phyloP scores from a whole-genome alignment of 2,329 filamentous ascomycete genomes.

The Geosmithia flava region DNA sequence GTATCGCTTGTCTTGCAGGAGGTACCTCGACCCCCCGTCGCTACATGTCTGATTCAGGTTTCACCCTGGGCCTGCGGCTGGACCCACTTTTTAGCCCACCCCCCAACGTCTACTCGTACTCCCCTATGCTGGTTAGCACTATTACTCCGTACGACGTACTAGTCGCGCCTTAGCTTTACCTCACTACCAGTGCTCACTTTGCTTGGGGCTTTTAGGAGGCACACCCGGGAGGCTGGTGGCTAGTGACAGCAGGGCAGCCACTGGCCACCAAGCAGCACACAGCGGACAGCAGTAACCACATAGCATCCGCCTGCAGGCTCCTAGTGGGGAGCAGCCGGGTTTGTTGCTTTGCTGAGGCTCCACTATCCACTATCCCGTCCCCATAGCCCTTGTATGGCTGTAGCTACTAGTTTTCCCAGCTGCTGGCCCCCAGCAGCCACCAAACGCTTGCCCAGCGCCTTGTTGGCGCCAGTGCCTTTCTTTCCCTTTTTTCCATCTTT shows the following conservation, averaged over 20 bases:
- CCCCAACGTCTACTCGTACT: no score
- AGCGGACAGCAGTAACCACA: not conserved
- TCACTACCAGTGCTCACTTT: not conserved
- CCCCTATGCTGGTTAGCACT: not conserved
- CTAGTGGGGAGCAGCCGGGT: not conserved
- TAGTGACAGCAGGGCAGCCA: not conserved
- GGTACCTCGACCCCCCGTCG: not conserved
- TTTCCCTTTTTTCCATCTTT: not conserved
- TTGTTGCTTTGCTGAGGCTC: not conserved
- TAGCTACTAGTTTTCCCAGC: not conserved
- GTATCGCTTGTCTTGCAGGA: not conserved
- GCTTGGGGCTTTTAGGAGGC: not conserved
- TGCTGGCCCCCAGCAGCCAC: not conserved
- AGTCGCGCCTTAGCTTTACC: not conserved
- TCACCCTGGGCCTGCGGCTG: not conserved
- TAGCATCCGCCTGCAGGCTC: not conserved
- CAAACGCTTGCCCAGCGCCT: not conserved
- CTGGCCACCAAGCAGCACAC: not conserved
- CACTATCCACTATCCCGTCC: conserved; percentile 1
- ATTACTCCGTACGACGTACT: not conserved
- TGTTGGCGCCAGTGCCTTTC: not conserved
- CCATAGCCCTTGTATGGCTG: not conserved
- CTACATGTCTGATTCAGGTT: not conserved
- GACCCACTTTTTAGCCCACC: not conserved
- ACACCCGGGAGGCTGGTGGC: not conserved